Evolutionary conservation across 495 filamentous ascomycete species (phyloP), one percentile per base, ranked within the genome.

Genomic region (Tuber magnatum): DNA sequence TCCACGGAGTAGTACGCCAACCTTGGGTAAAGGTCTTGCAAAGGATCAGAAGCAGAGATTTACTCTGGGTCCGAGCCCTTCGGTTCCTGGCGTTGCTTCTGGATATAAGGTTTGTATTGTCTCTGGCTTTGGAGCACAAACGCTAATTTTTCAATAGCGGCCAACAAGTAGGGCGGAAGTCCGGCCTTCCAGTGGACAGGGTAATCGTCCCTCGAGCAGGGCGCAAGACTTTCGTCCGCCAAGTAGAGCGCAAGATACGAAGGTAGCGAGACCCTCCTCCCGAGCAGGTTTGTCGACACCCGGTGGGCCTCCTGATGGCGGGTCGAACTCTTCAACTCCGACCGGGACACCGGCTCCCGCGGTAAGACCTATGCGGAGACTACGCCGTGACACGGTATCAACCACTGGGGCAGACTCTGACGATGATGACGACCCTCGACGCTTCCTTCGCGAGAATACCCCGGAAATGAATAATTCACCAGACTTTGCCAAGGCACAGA

Each of bases 281-380:
- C 28, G 56, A 65, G 56, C 56, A 65, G 56, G 56, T 18, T 28
- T 28, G 28, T 35, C 56, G 56, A 65, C 56, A 18, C 56, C 56
- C 32, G 56, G 56, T 20, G 56, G 56, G 56, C 28, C 32, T 65
- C 28, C 14, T 20, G 28, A 8, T 4, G 56, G 35, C 28, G 56
- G 32, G 56, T 65, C 56, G 14, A 65, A 65, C 56, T 65, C 56
- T 65, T 65, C 56, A 35, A 65, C 56, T 65, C 56, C 56, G 28
- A 65, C 56, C 18, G 73, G 71, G 40, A n/a, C 74, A 16, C 76
- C 76, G 22, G 77, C 76, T 24, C 76, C 76, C 70, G 72, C 76
- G 14, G 72, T 79, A 70, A 79, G 72, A 43, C 72, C 77, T 4
- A 71, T 79, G 28, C 76, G 77, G 22, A 72, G 77, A 32, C 69